Evolutionary conservation across 441 rosid genomes (phyloP), one percentile per base, ranked within the genome.

Genomic region (Pelargonium australe): DNA sequence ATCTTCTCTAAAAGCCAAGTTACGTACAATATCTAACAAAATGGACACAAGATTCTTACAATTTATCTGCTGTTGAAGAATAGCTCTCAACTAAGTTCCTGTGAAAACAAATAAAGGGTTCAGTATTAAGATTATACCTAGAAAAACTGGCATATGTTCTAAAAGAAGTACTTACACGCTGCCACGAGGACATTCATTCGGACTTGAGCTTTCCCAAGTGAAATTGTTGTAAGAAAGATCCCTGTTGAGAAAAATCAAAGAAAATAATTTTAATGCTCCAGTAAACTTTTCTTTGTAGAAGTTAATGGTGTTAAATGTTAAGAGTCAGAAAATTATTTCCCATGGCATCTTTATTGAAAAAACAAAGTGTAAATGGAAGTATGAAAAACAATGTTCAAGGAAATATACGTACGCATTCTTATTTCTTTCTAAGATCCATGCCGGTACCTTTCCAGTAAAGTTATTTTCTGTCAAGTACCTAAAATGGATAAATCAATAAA

Each of bases 1-100:
- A 51, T 19, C 68, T 45, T 44, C 14, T 14, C 31, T 34, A 31
- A 66, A 68, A 55, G 40, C 40, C 40, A 34, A 34, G 41, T 31
- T 31, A 41, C 0, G 60, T 47, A 63, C 55, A 64, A 37, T 14
- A 31, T 69, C 34, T 49, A 53, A 68, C 16, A 7, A 25, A 20
- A 8, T 31, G 44, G 69, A 70, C 44, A 63, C 70, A 34, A 51
- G 72, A 71, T 78, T 45, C 93, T 86, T 84, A 93, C 98, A 74
- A 63, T 70, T 80, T 85, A 41, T 70, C 70, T 12, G 62, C 9
- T 31, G 84, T 66, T 1, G 81, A 64, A 19, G 81, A 80, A 78
- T 82, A 91, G 82, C 97, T 85, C 83, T 91, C 98, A 66, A 86
- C 95, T 75, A 85, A 67, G 76, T 94, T 94, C 81, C 98, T 91